Evolutionary conservation across 495 filamentous ascomycete species (phyloP), one percentile per base, ranked within the genome.

Genomic region (Hyaloscypha variabilis): DNA sequence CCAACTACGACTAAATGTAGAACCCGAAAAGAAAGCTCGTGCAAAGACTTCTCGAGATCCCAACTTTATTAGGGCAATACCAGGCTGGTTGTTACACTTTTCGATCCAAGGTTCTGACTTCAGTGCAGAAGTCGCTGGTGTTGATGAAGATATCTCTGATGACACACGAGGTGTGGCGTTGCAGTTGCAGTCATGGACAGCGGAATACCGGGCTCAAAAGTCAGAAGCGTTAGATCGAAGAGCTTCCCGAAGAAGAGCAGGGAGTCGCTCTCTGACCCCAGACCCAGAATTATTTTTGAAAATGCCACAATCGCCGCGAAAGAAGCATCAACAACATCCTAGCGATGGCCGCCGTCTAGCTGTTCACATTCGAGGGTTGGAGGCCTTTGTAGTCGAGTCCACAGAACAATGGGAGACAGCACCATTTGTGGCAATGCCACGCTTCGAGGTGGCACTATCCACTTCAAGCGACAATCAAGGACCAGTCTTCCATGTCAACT

Each of bases 331-430:
- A 2, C 78, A 83, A 66, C 78, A 78, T 66, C 82, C 87, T 19
- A 92, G 93, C 4, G 94, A 98, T 80, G 93, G 93, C 10, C 83
- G 95, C 64, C 87, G 93, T 24, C 74, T 99, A 19, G 87, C 90
- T 17, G 71, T 98, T 28, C 91, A 97, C 73, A 83, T 89, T 34
- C 83, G 90, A 42, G 92, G 91, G 0, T 79, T 99, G 19, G 94
- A 97, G 72, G 92, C 87, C 1, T 96, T 94, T 67, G 90, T 97
- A 58, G 85, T 97, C 26, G 95, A 99, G 73, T 90, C 88, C 0
- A 83, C 88, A 34, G 93, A 97, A 58, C 89, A 86, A 52, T 88
- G 91, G 78, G 94, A 97, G 67, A 78, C 88, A 3, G 92, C 97
- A 67, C 85, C 93, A 24, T 97, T 97, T 71, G 75, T 97, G 62